These are phyloP conservation scores for Pyrenophora teres DNA, from an alignment of 2,329 filamentous ascomycete species.

Conservation along the genomic window DNA sequence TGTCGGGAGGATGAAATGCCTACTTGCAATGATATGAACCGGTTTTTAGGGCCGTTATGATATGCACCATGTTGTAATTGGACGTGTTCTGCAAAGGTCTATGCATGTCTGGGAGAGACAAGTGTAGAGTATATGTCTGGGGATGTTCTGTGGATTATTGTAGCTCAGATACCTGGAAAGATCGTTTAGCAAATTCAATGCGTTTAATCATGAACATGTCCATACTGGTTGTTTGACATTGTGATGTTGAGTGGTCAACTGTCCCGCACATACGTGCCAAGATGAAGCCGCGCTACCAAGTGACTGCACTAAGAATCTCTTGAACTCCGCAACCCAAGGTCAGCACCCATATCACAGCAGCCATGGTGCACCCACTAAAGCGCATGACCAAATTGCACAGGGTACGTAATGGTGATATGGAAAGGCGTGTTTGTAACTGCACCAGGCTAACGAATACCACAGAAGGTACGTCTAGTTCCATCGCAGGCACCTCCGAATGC, in stretches of 20 bases:
- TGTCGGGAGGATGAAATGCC: too few species aligned
- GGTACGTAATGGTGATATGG: slow-evolving; percentile 56
- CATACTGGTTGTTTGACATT: too few species aligned
- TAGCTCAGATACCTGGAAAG: slow-evolving; percentile 4
- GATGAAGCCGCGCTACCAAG: slow-evolving; percentile 15
- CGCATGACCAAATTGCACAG: slow-evolving; percentile 75
- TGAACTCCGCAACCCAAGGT: slow-evolving; percentile 28
- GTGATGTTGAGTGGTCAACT: background rate
- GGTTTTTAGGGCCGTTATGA: too few species aligned
- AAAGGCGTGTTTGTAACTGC: background rate
- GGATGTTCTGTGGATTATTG: background rate
- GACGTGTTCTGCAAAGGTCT: too few species aligned
- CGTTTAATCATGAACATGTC: background rate
- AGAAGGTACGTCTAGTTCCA: slow-evolving; percentile 40
- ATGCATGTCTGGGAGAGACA: too few species aligned
- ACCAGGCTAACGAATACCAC: slow-evolving; percentile 25
- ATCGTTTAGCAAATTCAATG: slow-evolving; percentile 6
- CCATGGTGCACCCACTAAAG: slow-evolving; percentile 64
- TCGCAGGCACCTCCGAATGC: slow-evolving; percentile 23
- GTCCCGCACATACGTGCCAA: slow-evolving; percentile 14
- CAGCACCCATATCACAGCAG: slow-evolving; percentile 23
- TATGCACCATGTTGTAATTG: too few species aligned
- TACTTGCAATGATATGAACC: too few species aligned
- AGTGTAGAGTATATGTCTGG: too few species aligned
- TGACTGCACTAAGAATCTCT: slow-evolving; percentile 28